Base-by-base conservation (phyloP, 176 grass and related monocot genomes). In the Oryza rufipogon region DNA sequence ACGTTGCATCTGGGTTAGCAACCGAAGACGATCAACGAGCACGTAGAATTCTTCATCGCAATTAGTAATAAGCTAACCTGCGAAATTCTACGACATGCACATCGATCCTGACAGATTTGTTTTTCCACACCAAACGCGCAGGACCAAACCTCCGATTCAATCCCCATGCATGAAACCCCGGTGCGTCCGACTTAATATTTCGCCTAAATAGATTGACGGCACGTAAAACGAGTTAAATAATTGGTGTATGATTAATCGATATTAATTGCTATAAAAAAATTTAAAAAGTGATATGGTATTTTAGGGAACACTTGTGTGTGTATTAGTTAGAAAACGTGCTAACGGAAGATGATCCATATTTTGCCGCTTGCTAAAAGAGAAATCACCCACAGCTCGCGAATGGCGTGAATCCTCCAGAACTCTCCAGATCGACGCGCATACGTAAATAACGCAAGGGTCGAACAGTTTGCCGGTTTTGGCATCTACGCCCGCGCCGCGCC, bases 391-490 rank as follows among this genome's bases (percentile, higher is more conserved):
- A 52, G 49, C 15, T 5, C 8, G 17, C 54, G 17, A 58, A n/a
- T n/a, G 17, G 1, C 30, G 36, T n/a, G 30, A 23, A 12, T 13
- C 32, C 47, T 80, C 70, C 45, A 68, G 70, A 75, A 68, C 46
- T 9, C 33, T 32, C 45, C 2, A 34, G 73, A 30, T 44, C 42
- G 42, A 44, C 42, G 11, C 42, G 42, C 3, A n/a, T 4, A 6
- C 46, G 38, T 13, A 12, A 25, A 41, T 32, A 32, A 32, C 11
- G 4, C 13, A n/a, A 14, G 19, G 19, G 77, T 86, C 71, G 11
- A 47, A 81, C 83, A 14, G 70, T 54, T 76, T 3, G n/a, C 65
- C 77, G 67, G 71, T 66, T 81, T 81, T 77, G 88, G 68, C 42
- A 17, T 11, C 22, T 81, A 14, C 65, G 23, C 54, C 14, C 1